Percentiles rank a stretch among this genome's conserved stretches.
Evolutionary conservation across 1,139 yeast genomes (phyloP).

Genomic region (Diutina rugosa): DNA sequence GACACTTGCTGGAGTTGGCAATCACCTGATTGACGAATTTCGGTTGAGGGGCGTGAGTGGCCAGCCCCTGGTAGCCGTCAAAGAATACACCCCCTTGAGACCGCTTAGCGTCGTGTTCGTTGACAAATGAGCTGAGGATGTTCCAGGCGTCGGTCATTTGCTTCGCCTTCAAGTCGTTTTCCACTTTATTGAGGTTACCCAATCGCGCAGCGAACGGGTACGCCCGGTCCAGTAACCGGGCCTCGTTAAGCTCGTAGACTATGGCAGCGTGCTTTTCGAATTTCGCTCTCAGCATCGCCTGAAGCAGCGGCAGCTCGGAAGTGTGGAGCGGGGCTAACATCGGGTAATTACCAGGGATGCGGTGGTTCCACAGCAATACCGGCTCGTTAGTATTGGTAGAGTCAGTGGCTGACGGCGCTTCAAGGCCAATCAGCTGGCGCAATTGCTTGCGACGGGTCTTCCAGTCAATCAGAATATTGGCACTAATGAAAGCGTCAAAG

Average conservation of each 20-base stretch:
- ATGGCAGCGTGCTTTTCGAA: constrained; percentile 67
- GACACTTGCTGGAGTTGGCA: constrained; percentile 41
- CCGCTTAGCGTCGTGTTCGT: constrained; percentile 21
- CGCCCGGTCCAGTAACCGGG: constrained; percentile 38
- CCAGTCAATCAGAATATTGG: constrained; percentile 77
- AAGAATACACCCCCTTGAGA: constrained; percentile 36
- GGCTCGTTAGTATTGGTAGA: neutral
- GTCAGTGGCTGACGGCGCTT: neutral
- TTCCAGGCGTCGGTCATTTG: constrained; percentile 58
- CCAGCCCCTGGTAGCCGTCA: constrained; percentile 17
- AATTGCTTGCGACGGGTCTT: constrained; percentile 60
- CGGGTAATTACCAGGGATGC: constrained; percentile 22
- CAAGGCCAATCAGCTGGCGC: constrained; percentile 51
- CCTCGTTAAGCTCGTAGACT: constrained; percentile 56
- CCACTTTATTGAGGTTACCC: constrained; percentile 38
- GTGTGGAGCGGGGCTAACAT: constrained; percentile 21
- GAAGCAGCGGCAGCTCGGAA: neutral
- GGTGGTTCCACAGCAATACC: constrained; percentile 21
- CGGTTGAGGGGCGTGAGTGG: neutral
- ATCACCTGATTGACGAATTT: constrained; percentile 37
- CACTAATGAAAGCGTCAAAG: constrained; percentile 65
- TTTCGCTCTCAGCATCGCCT: constrained; percentile 27
- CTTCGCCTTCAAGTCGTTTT: constrained; percentile 42
- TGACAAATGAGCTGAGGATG: constrained; percentile 32
- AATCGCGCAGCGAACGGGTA: constrained; percentile 42